Evolutionary conservation across 2,329 filamentous ascomycete genomes (phyloP).

Genomic region (Colletotrichum liriopes): DNA sequence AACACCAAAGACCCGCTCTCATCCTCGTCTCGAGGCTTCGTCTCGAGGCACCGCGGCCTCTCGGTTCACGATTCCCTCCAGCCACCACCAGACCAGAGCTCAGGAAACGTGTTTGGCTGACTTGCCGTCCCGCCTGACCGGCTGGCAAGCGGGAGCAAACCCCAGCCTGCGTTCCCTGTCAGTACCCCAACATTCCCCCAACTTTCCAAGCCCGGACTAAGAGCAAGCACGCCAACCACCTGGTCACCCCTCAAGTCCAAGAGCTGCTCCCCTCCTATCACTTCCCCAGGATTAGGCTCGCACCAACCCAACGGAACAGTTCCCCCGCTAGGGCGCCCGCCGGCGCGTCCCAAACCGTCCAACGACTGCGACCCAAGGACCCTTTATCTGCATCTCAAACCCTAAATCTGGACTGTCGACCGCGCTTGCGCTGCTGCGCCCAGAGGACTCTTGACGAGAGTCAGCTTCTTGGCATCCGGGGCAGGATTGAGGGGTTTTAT

Average conservation of each 20-base stretch:
- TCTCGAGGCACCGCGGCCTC: constrained; percentile 17
- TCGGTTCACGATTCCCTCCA: constrained; percentile 8
- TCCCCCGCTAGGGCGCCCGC: constrained; percentile 34
- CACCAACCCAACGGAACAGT: constrained; percentile 36
- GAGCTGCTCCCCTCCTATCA: constrained; percentile 27
- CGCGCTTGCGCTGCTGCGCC: constrained; percentile 25
- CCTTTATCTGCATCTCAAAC: constrained; percentile 39
- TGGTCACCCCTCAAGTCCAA: not conserved
- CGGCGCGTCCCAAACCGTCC: constrained; percentile 36
- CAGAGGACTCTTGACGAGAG: constrained; percentile 30
- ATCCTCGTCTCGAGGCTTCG: constrained; percentile 13
- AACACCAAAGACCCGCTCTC: constrained; percentile 10
- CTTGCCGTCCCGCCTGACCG: constrained; percentile 25
- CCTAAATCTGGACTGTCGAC: constrained; percentile 35
- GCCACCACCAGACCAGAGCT: constrained; percentile 7
- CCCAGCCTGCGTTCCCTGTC: constrained; percentile 18
- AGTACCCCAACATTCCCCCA: constrained; percentile 41
- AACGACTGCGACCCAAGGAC: constrained; percentile 39
- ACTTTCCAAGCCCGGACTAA: constrained; percentile 29
- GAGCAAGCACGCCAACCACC: constrained; percentile 28
- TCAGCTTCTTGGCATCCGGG: constrained; percentile 38
- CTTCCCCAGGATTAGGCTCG: constrained; percentile 36
- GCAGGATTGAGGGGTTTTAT: constrained; percentile 30
- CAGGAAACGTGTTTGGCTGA: constrained; percentile 13
- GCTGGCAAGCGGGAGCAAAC: constrained; percentile 34